Evolutionary conservation across 2,329 filamentous ascomycete genomes (phyloP).

Genomic region (Exophiala mesophila): DNA sequence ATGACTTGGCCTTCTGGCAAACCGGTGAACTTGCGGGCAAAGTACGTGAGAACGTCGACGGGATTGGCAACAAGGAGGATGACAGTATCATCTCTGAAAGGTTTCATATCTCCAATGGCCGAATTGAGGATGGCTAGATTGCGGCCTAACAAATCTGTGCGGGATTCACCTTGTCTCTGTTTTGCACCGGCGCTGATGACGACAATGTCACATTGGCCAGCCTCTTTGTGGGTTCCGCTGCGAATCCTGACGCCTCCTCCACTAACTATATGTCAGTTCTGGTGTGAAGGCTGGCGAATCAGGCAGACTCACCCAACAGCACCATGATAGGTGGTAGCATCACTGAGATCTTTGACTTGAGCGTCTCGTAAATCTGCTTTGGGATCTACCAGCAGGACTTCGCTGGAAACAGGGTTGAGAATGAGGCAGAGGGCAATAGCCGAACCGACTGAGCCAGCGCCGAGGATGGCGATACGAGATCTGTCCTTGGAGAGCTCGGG

Average conservation of each 20-base stretch:
- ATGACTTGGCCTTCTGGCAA: constrained; percentile 48
- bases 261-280: constrained; percentile 7
- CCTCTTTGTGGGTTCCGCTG: constrained; percentile 34
- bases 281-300: neutral
- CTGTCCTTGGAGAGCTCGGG: constrained; percentile 12
- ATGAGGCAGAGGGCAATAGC: constrained; percentile 50
- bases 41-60: constrained; percentile 51
- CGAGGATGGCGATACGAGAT: constrained; percentile 45
- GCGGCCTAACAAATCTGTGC: constrained; percentile 44
- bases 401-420: constrained; percentile 45
- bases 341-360: constrained; percentile 50
- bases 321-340: constrained; percentile 47
- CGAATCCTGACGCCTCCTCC: constrained; percentile 18
- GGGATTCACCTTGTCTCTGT: constrained; percentile 41
- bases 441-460: constrained; percentile 48
- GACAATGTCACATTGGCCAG: constrained; percentile 51
- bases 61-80: constrained; percentile 52
- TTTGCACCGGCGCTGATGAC: constrained; percentile 54
- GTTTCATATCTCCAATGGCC: constrained; percentile 46
- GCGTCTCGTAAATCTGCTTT: constrained; percentile 44
- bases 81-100: constrained; percentile 45
- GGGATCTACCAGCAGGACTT: constrained; percentile 52
- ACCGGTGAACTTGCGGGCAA: constrained; percentile 45
- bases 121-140: constrained; percentile 47
- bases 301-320: constrained; percentile 40